These are phyloP conservation scores for Mycena venus DNA, from an alignment of 768 basidiomycete species.

Conservation along the genomic window DNA sequence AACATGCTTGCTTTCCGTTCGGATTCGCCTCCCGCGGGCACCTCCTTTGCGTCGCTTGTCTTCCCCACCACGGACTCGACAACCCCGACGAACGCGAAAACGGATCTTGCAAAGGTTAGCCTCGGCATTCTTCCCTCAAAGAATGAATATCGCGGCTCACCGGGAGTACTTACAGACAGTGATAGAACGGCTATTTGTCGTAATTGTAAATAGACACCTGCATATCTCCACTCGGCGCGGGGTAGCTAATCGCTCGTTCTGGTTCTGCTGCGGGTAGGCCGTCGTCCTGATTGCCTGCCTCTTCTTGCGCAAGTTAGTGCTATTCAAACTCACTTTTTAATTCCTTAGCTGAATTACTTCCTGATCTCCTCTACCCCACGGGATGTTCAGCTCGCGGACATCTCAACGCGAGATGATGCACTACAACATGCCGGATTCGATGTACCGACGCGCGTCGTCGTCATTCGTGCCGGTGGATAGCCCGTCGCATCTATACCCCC, in stretches of 20 bases:
- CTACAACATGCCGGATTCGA: neutral
- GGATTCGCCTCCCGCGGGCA: neutral
- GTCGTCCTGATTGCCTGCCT: neutral
- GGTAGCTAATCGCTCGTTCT: neutral
- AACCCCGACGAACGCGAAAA: neutral
- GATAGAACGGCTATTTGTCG: slow-evolving; percentile 10
- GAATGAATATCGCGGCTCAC: neutral
- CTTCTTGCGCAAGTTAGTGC: slow-evolving; percentile 5
- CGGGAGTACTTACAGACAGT: neutral
- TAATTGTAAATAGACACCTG: neutral
- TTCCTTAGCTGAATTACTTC: no score
- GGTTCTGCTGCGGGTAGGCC: no score
- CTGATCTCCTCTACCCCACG: neutral
- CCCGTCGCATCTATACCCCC: neutral
- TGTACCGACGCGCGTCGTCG: neutral
- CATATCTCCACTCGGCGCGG: neutral
- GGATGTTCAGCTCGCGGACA: neutral
- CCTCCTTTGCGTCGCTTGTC: slow-evolving; percentile 1
- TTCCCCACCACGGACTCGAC: neutral
- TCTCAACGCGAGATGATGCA: neutral
- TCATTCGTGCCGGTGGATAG: neutral
- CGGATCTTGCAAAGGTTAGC: neutral
- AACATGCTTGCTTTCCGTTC: neutral
- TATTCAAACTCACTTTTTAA: no score
- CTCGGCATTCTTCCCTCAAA: neutral